Evolutionary conservation across 495 filamentous ascomycete species (phyloP), one percentile per base, ranked within the genome.

Genomic region (Penicillium tannophilum): DNA sequence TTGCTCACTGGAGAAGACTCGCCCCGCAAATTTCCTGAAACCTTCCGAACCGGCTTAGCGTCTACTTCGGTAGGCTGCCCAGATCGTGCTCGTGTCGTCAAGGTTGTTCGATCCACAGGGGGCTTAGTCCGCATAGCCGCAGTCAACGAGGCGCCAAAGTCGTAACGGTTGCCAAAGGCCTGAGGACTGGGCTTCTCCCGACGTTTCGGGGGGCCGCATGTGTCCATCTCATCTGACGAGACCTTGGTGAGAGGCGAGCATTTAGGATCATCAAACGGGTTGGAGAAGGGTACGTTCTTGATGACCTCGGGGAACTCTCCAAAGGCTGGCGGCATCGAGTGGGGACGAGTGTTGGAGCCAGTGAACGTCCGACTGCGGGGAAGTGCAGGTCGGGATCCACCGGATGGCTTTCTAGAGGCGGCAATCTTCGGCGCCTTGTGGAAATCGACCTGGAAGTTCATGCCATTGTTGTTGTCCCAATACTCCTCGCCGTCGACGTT

Each of bases 371-470:
- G 87, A 79, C 91, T 97, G 47, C 92, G 89, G 30, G 92, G 92
- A 54, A 96, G 79, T 36, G 85, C 74, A 19, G 86, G 78, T 20
- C 90, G 86, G 51, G 84, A 71, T 36, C 79, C 71, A 35, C 78
- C 70, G 6, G 81, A 75, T 59, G 81, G 76, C 10, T 68, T 66
- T 73, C 76, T 52, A 76, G 51, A 26, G 17, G 28, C 76, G 70
- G 83, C 82, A 42, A 76, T 63, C 74, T 89, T 92, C 52, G 76
- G 70, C 65, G 86, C 87, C 78, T 92, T 95, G 45, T 79, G 77
- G 76, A 98, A 98, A 68, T 96, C 92, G 52, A 97, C 84, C 64
- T 96, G 92, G 72, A 92, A 98, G 72, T 98, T 97, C 69, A 84
- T 82, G 12, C 77, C 77, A 56, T 82, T 72, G 68, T 98, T 98